Base-by-base conservation (phyloP, 2,329 filamentous ascomycete species). In the Sporothrix luriei region DNA sequence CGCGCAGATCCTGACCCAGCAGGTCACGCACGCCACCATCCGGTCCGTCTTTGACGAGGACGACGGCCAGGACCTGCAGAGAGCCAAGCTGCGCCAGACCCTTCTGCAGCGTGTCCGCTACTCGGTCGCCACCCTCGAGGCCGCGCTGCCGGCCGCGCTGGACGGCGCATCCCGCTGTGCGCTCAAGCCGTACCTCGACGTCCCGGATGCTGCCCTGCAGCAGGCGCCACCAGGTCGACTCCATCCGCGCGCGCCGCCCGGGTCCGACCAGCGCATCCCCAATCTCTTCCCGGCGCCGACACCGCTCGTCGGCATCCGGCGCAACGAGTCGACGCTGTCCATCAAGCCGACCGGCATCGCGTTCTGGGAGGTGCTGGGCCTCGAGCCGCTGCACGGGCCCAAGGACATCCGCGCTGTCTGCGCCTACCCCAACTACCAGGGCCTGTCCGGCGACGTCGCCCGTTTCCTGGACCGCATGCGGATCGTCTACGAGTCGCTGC, bases 281-380 rank as follows among this genome's bases (percentile, higher is more conserved):
- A 85, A 83, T 72, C 79, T 89, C 2, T 90, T 90, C 73, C 82
- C 84, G 52, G 86, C 95, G 2, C 85, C 86, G 1, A 82, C 88
- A 0, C 91, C 92, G 1, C 89, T 91, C 75, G 81, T 95, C 49
- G 88, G 92, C 73, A 82, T 96, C 13, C 88, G 89, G 64, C 85
- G 92, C 68, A 86, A 88, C 24, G 90, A 93, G 51, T 84, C 84
- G 1, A 86, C 85, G 62, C 85, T 93, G 69, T 92, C 93, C 13
- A 82, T 96, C 51, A 82, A 94, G 26, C 91, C 92, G 1, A 87
- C 91, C 0, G 90, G 91, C 0, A 81, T 94, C 24, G 81, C 85
- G 0, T 97, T 95, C 75, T 96, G 92, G 93, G 92, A 95, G 76
- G 88, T 89, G 61, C 81, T 96, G 21, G 91, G 91, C 0, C 83